Conservation (phyloP, 2,329 filamentous ascomycete species). For the Sarocladium oryzae region DNA sequence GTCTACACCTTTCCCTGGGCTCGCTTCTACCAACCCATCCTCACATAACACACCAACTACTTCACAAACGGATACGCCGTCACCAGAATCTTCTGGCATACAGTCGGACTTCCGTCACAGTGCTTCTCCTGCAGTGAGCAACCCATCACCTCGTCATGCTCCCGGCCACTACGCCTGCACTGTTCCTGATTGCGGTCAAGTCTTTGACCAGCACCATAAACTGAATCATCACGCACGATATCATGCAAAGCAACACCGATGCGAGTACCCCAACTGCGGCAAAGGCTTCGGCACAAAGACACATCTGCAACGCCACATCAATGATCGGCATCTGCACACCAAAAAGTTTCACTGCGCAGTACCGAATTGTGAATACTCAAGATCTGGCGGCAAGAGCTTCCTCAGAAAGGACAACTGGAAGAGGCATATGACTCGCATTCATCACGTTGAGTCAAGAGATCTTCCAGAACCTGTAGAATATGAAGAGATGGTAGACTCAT, state of each 20-base stretch:
- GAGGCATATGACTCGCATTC: conserved; percentile 56
- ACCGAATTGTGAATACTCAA: conserved; percentile 49
- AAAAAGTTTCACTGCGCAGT: conserved; percentile 54
- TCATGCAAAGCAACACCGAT: conserved; percentile 54
- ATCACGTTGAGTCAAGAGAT: conserved; percentile 34
- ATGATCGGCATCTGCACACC: conserved; percentile 54
- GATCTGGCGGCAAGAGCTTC: conserved; percentile 50
- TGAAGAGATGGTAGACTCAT: conserved; percentile 23
- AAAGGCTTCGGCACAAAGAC: conserved; percentile 57
- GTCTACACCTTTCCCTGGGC: conserved; percentile 34
- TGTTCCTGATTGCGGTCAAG: conserved; percentile 30
- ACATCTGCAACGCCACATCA: conserved; percentile 55
- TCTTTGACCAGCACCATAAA: conserved; percentile 53
- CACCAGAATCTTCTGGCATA: conserved; percentile 29
- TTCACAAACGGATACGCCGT: conserved; percentile 32
- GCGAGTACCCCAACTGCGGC: conserved; percentile 44
- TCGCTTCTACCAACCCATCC: conserved; percentile 33
- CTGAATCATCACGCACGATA: conserved; percentile 57
- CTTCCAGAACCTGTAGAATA: conserved; percentile 35
- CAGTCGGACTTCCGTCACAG: conserved; percentile 31
- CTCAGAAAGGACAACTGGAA: conserved; percentile 59
- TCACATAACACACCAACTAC: conserved; percentile 41
- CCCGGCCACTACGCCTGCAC: conserved; percentile 23
- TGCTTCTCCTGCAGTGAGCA: conserved; percentile 25
- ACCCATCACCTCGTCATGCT: conserved; percentile 18